Evolutionary conservation across 2,329 filamentous ascomycete genomes (phyloP).

Genomic region (Pestalotiopsis sp.): DNA sequence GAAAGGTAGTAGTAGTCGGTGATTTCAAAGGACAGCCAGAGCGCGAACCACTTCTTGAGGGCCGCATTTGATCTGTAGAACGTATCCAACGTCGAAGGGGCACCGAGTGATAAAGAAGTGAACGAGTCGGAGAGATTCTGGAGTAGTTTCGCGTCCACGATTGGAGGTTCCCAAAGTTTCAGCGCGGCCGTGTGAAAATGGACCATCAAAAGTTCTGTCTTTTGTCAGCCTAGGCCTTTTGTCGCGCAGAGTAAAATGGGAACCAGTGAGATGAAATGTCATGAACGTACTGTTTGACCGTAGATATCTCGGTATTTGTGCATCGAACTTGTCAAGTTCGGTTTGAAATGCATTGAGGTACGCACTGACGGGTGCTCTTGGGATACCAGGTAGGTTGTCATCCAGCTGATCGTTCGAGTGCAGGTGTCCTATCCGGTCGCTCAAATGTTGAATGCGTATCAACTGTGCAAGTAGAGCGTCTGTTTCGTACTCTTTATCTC

Average conservation of each 20-base stretch:
- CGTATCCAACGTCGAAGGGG: conserved; percentile 45
- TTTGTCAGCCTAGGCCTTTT: not conserved
- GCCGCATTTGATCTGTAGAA: conserved; percentile 50
- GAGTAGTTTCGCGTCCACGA: conserved; percentile 40
- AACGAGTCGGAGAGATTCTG: conserved; percentile 44
- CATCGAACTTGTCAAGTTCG: conserved; percentile 43
- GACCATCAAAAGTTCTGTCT: conserved; percentile 37
- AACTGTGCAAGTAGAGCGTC: conserved; percentile 48
- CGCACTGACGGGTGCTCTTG: conserved; percentile 41
- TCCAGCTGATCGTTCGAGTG: conserved; percentile 34
- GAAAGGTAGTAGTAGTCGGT: conserved; percentile 45
- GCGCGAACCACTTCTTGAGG: conserved; percentile 49
- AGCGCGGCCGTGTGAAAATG: conserved; percentile 42
- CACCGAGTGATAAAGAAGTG: conserved; percentile 34
- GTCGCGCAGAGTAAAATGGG: not conserved
- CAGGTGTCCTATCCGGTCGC: conserved; percentile 47
- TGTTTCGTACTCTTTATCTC: conserved; percentile 42
- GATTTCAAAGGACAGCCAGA: conserved; percentile 45
- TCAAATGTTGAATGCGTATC: conserved; percentile 49
- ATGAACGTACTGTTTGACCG: conserved; percentile 37
- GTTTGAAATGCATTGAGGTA: conserved; percentile 46
- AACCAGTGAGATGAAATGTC: not conserved
- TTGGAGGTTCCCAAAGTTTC: conserved; percentile 48
- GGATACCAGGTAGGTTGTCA: conserved; percentile 33
- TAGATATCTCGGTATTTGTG: conserved; percentile 35